Evolutionary conservation across 805 yeast species (phyloP), one percentile per base, ranked within the genome.

Genomic region (Danielia oregonensis): DNA sequence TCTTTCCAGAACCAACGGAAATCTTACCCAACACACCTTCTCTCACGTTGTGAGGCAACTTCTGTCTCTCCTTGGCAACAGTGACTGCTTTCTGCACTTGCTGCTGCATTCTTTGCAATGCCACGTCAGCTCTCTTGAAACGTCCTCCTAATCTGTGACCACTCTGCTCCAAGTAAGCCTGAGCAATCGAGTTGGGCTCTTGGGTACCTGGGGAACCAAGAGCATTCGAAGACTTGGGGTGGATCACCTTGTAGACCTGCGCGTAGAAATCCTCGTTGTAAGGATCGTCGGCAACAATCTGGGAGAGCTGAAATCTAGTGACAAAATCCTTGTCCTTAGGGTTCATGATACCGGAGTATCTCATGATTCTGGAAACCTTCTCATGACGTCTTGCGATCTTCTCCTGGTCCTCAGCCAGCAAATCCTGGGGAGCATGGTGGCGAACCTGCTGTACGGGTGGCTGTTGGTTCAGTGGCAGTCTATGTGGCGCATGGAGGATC

Each of bases 321-420:
- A 93, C 91, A 55, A 86, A 88, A 63, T 91, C 96, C 65, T 89
- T 89, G 60, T 93, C 98, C 65, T 91, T 85, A 38, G 96, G 95
- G 51, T 88, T 86, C 98, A 93, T 93, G 44, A 93, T 78, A 44
- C 97, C 97, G 18, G 93, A 84, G 65, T 82, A 86, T 52, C 78
- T 79, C 54, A 84, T 72, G 50, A 87, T 85, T 44, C 82, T 73
- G 30, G 79, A 72, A 32, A 83, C 88, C 56, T 85, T 83, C 40
- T 79, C 81, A 44, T 81, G 86, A 65, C 93, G 80, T 30, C 66
- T 68, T 36, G 78, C 73, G 36, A 79, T 67, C 46, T 78, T 73
- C 44, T 76, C 81, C 55, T 81, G 81, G 54, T 84, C 89, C 51
- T 82, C 91, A 6, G 84, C 85, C 26, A 82, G 68, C 51, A 82